Conservation (phyloP, 2,329 filamentous ascomycete genomes). For the Allantophomopsis cytisporea region DNA sequence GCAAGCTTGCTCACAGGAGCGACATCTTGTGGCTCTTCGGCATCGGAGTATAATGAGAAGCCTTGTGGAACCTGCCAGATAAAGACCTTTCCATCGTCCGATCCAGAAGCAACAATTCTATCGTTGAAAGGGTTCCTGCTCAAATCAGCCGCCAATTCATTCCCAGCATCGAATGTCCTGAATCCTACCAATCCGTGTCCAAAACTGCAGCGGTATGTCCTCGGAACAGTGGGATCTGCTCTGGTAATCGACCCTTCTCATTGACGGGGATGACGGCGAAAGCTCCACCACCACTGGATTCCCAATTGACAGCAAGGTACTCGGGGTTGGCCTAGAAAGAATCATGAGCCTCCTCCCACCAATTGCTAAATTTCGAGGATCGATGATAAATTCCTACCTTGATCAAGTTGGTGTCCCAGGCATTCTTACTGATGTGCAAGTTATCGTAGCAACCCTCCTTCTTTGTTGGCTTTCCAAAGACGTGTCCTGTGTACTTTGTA, state of each 20-base stretch:
- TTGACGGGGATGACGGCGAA: constrained; percentile 90
- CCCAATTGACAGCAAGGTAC: constrained; percentile 97
- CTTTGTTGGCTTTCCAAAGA: constrained; percentile 89
- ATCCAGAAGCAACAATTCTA: constrained; percentile 79
- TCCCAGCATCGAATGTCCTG: too few species aligned
- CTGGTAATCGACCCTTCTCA: constrained; percentile 82
- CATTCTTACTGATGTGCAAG: constrained; percentile 91
- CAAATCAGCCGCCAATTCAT: too few species aligned
- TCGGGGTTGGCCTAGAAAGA: constrained; percentile 71
- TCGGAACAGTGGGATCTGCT: constrained; percentile 87
- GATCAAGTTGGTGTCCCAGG: constrained; percentile 97
- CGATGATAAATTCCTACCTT: constrained; percentile 47
- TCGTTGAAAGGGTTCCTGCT: constrained; percentile 92
- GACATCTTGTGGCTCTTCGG: constrained; percentile 73
- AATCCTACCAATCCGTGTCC: constrained; percentile 82
- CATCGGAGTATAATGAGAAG: constrained; percentile 75
- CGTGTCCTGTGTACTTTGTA: constrained; percentile 55
- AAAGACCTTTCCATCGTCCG: constrained; percentile 94
- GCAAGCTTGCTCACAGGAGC: constrained; percentile 67
- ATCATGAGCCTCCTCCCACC: constrained; percentile 9
- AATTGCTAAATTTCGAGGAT: background rate
- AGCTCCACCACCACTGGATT: constrained; percentile 86
- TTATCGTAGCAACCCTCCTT: constrained; percentile 99
- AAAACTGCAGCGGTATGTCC: constrained; percentile 92
- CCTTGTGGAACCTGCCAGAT: constrained; percentile 87